Percentiles rank a stretch among this genome's conserved stretches.
Conservation (phyloP, 2,329 filamentous ascomycete genomes). For the Aspergillus fumigatus region DNA sequence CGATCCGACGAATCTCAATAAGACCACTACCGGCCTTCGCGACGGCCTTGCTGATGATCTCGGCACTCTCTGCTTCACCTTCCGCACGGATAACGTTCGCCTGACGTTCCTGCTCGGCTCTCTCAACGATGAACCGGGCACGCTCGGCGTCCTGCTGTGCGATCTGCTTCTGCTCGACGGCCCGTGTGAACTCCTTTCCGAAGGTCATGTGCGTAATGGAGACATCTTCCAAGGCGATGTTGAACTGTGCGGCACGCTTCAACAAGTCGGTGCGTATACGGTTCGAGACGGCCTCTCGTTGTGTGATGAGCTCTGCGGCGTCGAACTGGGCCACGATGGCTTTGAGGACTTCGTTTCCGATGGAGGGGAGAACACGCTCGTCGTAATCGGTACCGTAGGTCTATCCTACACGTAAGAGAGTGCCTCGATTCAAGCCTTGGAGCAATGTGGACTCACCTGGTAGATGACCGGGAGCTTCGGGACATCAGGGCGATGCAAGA, state of each 20-base stretch:
- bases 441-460: constrained; percentile 61
- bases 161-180: constrained; percentile 99
- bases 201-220: constrained; percentile 99
- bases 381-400: constrained; percentile 98
- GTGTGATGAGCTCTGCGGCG: constrained; percentile 95
- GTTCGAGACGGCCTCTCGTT: constrained; percentile 93
- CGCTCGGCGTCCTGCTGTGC: constrained; percentile 98
- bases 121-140: constrained; percentile 96
- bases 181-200: constrained; percentile 96
- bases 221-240: constrained; percentile 97
- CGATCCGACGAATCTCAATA: constrained; percentile 93
- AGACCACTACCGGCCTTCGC: constrained; percentile 89
- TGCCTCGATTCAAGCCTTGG: neutral
- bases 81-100: constrained; percentile 97
- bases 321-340: constrained; percentile 98
- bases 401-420: constrained; percentile 44
- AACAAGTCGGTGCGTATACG: constrained; percentile 90
- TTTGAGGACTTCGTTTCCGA: constrained; percentile 99
- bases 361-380: constrained; percentile 94
- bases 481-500: constrained; percentile 91
- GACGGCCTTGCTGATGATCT: constrained; percentile 91
- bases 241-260: constrained; percentile 92
- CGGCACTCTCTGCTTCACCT: constrained; percentile 94
- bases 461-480: constrained; percentile 94
- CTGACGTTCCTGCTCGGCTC: constrained; percentile 96